A percentile compares a stretch with the other conserved stretches of the same genome.
These are phyloP conservation scores for Albatrellus sp. DNA, from an alignment of 1,284 basidiomycete species.

Conservation along the genomic window DNA sequence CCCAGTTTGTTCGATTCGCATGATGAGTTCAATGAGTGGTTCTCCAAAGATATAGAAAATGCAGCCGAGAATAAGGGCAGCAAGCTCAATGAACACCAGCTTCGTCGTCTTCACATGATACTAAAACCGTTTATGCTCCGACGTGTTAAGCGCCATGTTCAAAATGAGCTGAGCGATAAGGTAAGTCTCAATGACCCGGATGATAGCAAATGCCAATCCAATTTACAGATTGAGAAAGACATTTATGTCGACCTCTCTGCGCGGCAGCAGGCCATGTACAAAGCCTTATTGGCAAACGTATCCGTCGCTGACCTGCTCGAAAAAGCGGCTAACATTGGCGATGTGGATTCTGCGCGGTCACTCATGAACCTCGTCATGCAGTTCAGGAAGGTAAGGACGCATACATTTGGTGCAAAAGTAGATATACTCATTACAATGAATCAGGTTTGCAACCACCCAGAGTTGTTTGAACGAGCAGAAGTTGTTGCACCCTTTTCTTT, in stretches of 20 bases:
- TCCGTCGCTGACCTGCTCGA: conserved; percentile 92
- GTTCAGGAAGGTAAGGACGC: conserved; percentile 75
- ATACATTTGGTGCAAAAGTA: conserved; percentile 1
- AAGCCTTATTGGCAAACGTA: conserved; percentile 82
- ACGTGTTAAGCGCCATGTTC: conserved; percentile 95
- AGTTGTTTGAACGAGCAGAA: conserved; percentile 96
- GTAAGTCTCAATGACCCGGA: conserved; percentile 23
- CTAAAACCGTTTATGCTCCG: conserved; percentile 99
- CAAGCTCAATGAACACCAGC: conserved; percentile 90
- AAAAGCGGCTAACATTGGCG: conserved; percentile 82
- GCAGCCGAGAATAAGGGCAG: conserved; percentile 85
- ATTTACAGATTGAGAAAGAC: conserved; percentile 83
- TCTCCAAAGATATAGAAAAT: conserved; percentile 98
- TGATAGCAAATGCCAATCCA: conserved; percentile 1
- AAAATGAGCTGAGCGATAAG: conserved; percentile 99
- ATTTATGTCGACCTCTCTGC: conserved; percentile 92
- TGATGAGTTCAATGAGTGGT: conserved; percentile 99
- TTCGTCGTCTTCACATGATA: conserved; percentile 96
- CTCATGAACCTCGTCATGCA: conserved; percentile 99
- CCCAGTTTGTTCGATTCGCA: conserved; percentile 98
- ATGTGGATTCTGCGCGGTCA: conserved; percentile 83
- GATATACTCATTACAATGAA: neutral
- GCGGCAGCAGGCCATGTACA: conserved; percentile 89
- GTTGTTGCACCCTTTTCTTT: conserved; percentile 91
- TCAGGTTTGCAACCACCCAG: conserved; percentile 96